These are phyloP conservation scores for Annona squamosa DNA, from an alignment of 164 flowering plant genomes.

Conservation along the genomic window DNA sequence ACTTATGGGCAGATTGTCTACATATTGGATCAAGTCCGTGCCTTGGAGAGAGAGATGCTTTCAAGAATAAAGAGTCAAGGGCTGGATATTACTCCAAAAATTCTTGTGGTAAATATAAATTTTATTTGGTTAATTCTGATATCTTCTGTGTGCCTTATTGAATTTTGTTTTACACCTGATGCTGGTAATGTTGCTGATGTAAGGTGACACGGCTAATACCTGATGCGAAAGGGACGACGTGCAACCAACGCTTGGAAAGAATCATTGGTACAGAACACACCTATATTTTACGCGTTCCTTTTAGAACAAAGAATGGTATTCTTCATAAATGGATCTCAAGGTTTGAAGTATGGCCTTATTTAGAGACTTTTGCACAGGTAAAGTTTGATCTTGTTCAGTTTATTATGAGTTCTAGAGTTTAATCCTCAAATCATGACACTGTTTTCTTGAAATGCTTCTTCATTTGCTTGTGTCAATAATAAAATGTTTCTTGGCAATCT, in stretches of 20 bases:
- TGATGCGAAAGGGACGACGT: constrained; percentile 91
- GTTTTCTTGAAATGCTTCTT: neutral
- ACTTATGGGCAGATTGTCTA: constrained; percentile 61
- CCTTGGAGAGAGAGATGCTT: constrained; percentile 88
- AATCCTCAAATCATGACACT: neutral
- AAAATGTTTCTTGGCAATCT: neutral
- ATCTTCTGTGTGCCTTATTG: neutral
- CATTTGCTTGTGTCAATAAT: neutral
- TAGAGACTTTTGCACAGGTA: constrained; percentile 87
- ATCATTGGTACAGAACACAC: constrained; percentile 77
- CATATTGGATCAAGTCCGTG: constrained; percentile 96
- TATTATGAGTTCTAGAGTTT: neutral
- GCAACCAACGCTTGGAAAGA: constrained; percentile 89
- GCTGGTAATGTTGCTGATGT: constrained; percentile 4
- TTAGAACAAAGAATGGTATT: constrained; percentile 77
- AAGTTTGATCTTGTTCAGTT: neutral
- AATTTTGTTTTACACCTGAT: constrained; percentile 7
- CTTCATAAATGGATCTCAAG: constrained; percentile 95
- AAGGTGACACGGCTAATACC: constrained; percentile 94
- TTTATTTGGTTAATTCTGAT: neutral
- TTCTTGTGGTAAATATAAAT: constrained; percentile 62
- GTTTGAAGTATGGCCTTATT: constrained; percentile 97
- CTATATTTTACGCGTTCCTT: constrained; percentile 87
- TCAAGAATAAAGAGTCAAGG: constrained; percentile 73
- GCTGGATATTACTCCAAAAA: constrained; percentile 62